Conservation (phyloP, 192 early-diverging fungal genomes). For the Coemansia sp. region DNA sequence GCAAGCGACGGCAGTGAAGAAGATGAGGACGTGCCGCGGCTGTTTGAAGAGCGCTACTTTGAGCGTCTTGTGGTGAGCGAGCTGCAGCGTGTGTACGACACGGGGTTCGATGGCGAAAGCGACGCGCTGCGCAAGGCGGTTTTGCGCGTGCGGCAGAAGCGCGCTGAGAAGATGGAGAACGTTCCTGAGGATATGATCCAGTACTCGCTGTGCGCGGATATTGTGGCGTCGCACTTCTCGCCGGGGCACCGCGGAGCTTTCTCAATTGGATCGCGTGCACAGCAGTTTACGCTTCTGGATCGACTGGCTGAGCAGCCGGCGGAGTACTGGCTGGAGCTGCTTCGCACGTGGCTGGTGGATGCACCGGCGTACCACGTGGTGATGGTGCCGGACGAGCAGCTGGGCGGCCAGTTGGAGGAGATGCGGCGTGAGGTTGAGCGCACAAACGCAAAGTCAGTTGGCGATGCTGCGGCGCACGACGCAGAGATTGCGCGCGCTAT, state of each 20-base stretch:
- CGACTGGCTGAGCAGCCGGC: constrained; percentile 18
- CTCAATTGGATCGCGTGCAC: constrained; percentile 22
- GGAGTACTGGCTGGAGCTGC: constrained; percentile 37
- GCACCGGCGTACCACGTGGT: constrained; percentile 18
- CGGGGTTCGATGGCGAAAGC: constrained; percentile 37
- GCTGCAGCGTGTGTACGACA: constrained; percentile 51
- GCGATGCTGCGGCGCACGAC: constrained; percentile 37
- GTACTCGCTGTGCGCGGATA: constrained; percentile 17
- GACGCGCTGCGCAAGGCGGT: constrained; percentile 26
- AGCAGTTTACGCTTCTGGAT: constrained; percentile 30
- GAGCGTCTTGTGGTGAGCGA: constrained; percentile 56
- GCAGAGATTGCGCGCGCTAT: constrained; percentile 50
- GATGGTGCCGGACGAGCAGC: constrained; percentile 25
- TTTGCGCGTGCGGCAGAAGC: constrained; percentile 18
- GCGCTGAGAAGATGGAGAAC: constrained; percentile 32
- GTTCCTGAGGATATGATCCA: constrained; percentile 27
- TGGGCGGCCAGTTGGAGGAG: constrained; percentile 24
- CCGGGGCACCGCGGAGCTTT: constrained; percentile 4
- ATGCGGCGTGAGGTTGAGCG: constrained; percentile 24
- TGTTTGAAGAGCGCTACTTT: constrained; percentile 66
- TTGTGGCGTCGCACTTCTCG: constrained; percentile 45
- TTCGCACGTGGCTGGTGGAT: constrained; percentile 43
- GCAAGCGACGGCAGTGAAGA: no score
- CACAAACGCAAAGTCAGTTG: constrained; percentile 18
- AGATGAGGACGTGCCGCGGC: constrained; percentile 38